Percentiles rank a stretch among this genome's conserved stretches.
Evolutionary conservation across 1,284 basidiomycete genomes (phyloP).

Genomic region (Melampsora allii-populina): DNA sequence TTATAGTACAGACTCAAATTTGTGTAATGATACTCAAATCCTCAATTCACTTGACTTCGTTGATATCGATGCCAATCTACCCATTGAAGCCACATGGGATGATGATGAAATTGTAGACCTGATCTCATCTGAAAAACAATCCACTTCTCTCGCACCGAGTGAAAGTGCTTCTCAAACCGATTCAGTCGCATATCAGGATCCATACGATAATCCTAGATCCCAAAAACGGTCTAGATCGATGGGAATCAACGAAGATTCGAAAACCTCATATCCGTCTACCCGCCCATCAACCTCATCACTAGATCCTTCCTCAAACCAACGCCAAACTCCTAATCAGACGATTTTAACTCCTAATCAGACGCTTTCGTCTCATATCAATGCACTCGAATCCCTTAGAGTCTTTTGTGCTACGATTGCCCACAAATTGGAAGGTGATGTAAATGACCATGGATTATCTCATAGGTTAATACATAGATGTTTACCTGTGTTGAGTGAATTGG

Average conservation of each 20-base stretch:
- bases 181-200: background rate
- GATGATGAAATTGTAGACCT: constrained; percentile 32
- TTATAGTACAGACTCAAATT: background rate
- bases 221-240: no score
- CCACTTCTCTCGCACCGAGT: background rate
- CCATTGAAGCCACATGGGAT: constrained; percentile 21
- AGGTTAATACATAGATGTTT: constrained; percentile 18
- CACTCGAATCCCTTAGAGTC: constrained; percentile 10
- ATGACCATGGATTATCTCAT: background rate
- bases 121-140: constrained; percentile 1
- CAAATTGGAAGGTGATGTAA: background rate
- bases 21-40: constrained; percentile 12
- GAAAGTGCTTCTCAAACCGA: background rate
- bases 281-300: background rate
- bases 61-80: constrained; percentile 23
- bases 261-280: no score
- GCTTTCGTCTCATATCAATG: background rate
- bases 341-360: no score
- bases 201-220: background rate
- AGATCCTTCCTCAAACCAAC: background rate
- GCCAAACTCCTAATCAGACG: no score
- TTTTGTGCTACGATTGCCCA: constrained; percentile 16
- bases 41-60: constrained; percentile 30
- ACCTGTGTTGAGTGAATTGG: constrained; percentile 17
- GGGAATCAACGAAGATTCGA: no score